These are phyloP conservation scores for Yueomyces sp. DNA, from an alignment of 1,139 yeast species.

Conservation along the genomic window DNA sequence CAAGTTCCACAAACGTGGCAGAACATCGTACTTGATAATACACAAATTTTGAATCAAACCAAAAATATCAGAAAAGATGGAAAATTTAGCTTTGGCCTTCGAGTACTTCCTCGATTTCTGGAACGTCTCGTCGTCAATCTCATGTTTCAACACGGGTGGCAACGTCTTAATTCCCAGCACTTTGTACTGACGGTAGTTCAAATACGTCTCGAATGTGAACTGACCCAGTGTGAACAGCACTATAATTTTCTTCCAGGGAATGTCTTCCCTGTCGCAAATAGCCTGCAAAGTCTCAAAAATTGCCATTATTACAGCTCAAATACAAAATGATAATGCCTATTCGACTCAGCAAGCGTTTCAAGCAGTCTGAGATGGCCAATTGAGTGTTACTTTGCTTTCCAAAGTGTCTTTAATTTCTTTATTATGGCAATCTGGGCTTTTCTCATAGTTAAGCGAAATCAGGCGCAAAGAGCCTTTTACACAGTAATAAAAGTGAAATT, in stretches of 20 bases:
- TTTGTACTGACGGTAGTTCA: conserved; percentile 65
- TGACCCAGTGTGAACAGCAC: conserved; percentile 68
- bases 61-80: conserved; percentile 42
- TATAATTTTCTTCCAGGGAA: conserved; percentile 70
- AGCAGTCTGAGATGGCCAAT: too few species aligned
- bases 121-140: conserved; percentile 60
- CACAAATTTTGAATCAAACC: conserved; percentile 44
- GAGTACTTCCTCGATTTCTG: conserved; percentile 71
- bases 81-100: conserved; percentile 66
- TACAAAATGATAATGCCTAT: too few species aligned
- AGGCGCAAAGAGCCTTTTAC: too few species aligned
- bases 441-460: too few species aligned
- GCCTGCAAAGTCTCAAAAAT: conserved; percentile 27
- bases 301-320: conserved; percentile 13
- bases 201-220: conserved; percentile 59
- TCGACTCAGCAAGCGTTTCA: too few species aligned
- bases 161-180: conserved; percentile 43
- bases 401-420: too few species aligned
- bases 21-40: conserved; percentile 45
- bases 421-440: too few species aligned
- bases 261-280: conserved; percentile 41
- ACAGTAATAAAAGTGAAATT: too few species aligned
- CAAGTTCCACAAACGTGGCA: conserved; percentile 57
- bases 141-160: conserved; percentile 54
- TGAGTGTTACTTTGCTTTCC: too few species aligned